Evolutionary conservation across 768 basidiomycete species (phyloP).

Genomic region (Rhizopogon rudus): DNA sequence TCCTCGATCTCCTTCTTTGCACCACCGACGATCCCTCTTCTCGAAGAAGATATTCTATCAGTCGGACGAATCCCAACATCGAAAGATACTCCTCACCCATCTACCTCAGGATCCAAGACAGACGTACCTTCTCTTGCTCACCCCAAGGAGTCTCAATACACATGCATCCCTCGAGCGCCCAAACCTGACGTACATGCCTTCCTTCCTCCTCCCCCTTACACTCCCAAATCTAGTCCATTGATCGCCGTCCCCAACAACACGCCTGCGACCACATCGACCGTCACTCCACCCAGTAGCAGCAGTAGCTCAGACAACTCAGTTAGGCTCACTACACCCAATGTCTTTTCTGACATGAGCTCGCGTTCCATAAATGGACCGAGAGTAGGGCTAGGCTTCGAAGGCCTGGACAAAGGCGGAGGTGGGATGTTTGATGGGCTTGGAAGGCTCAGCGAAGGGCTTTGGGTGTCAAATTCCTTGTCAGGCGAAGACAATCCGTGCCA

Average conservation of each 20-base stretch:
- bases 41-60: conserved; percentile 14
- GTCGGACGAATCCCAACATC: conserved; percentile 19
- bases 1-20: conserved; percentile 1
- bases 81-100: background rate
- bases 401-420: conserved; percentile 20
- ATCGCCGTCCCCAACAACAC: conserved; percentile 25
- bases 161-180: conserved; percentile 21
- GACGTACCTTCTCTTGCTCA: conserved; percentile 8
- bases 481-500: background rate
- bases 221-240: conserved; percentile 7
- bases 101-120: conserved; percentile 1
- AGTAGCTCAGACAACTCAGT: background rate
- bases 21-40: conserved; percentile 7
- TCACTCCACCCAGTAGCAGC: background rate
- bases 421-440: conserved; percentile 23
- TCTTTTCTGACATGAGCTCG: background rate
- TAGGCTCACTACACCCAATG: background rate
- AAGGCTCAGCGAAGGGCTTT: conserved; percentile 22
- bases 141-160: conserved; percentile 8
- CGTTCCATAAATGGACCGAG: background rate
- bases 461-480: background rate
- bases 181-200: conserved; percentile 21
- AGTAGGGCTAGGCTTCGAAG: conserved; percentile 22
- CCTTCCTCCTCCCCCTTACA: conserved; percentile 21
- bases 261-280: conserved; percentile 7